These are phyloP conservation scores for Penicillium thymicola DNA, from an alignment of 2,329 filamentous ascomycete species.

Conservation along the genomic window DNA sequence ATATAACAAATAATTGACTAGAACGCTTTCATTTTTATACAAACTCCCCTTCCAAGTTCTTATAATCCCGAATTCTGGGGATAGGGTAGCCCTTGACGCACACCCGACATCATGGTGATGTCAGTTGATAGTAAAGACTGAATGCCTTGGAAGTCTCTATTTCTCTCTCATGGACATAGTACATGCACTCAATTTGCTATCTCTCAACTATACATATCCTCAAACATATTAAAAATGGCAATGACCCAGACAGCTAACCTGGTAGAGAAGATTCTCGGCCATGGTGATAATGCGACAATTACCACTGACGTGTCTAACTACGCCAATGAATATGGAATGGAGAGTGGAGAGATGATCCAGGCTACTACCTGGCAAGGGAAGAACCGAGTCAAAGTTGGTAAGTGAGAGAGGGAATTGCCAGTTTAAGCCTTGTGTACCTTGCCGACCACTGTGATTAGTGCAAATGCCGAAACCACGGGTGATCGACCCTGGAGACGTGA, in stretches of 20 bases:
- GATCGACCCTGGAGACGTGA: slow-evolving; percentile 71
- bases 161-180: not conserved
- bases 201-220: not conserved
- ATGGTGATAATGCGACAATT: slow-evolving; percentile 62
- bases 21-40: accelerated
- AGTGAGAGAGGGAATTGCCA: not conserved
- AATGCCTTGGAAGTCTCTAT: not conserved
- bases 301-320: slow-evolving; percentile 69
- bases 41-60: not conserved
- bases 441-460: slow-evolving; percentile 36
- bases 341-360: slow-evolving; percentile 65
- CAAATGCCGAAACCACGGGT: slow-evolving; percentile 69
- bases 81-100: not conserved
- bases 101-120: not conserved
- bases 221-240: slow-evolving; percentile 47
- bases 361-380: slow-evolving; percentile 81
- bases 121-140: not conserved
- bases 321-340: slow-evolving; percentile 53
- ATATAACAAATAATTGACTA: not conserved
- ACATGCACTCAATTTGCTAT: not conserved
- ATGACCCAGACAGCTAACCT: slow-evolving; percentile 64
- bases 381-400: slow-evolving; percentile 68
- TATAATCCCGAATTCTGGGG: no score
- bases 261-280: slow-evolving; percentile 66
- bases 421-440: not conserved